Base-by-base conservation (phyloP, 352 stramenopile species). In the Globisporangium mamillatum region DNA sequence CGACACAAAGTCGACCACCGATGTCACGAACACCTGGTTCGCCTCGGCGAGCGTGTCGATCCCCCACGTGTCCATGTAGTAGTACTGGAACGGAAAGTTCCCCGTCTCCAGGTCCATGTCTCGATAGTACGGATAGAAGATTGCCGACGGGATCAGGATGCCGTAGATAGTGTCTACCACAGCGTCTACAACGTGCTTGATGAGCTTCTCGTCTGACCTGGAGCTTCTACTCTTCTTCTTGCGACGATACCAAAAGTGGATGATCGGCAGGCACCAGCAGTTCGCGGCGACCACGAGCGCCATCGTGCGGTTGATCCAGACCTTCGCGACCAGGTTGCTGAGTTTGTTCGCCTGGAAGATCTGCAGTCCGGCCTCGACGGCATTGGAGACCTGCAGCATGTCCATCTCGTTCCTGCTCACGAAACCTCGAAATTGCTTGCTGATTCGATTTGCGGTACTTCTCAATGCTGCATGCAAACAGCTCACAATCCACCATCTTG, bases 301-400 rank as follows among this genome's bases (percentile, higher is more conserved):
- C 53, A 70, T 61, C 36, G 66, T 24, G 4, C 62, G 66, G 46
- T 76, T 79, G 54, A 79, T 64, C 63, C 62, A 66, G 7, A 29
- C 24, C 4, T 27, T 63, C 1, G 60, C 50, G 22, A 79, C 56
- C 25, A 74, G 18, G 5, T 59, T 32, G 36, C 66, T 74, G 6
- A 76, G 44, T 12, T 71, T 74, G 69, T 54, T 60, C 18, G 53
- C 54, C 53, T 78, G 69, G 63, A 67, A 78, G 3, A 72, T 64
- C 66, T 79, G 70, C 3, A 29, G 25, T 29, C 25, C 25, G n/a
- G 73, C 48, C 32, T 79, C 64, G 3, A 71, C 22, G 3, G 63
- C 48, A 1, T 50, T 50, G 4, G 16, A 10, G 41, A 22, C 5
- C 5, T 50, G 41, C 12, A 50, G 41, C 41, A 50, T 50, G 41